These are phyloP conservation scores for Fusarium nelsonii DNA, from an alignment of 2,329 filamentous ascomycete genomes.

Conservation along the genomic window DNA sequence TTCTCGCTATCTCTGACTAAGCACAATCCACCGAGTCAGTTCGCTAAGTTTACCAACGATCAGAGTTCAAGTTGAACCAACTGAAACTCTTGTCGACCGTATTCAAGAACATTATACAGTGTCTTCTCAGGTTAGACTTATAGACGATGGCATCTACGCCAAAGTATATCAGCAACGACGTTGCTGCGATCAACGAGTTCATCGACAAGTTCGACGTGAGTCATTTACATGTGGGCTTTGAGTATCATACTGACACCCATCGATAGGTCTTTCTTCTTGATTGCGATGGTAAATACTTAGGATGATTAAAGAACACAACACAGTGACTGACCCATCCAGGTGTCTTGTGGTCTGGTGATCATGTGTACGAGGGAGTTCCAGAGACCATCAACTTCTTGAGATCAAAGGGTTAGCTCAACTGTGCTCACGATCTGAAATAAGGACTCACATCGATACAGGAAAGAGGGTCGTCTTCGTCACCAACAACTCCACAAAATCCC, in stretches of 20 bases:
- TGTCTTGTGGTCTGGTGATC: conserved; percentile 95
- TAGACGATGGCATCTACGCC: conserved; percentile 52
- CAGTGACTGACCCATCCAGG: conserved; percentile 64
- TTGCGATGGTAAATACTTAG: conserved; percentile 82
- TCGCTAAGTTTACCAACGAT: conserved; percentile 2
- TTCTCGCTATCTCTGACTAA: conserved; percentile 29
- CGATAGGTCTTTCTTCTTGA: conserved; percentile 90
- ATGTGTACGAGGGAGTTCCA: conserved; percentile 85
- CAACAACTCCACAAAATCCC: conserved; percentile 98
- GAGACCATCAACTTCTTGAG: conserved; percentile 88
- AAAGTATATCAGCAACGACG: conserved; percentile 84
- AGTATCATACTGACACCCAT: conserved; percentile 2
- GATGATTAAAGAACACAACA: not conserved
- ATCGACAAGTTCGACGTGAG: conserved; percentile 92
- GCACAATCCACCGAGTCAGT: conserved; percentile 22
- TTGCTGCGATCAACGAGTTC: conserved; percentile 81
- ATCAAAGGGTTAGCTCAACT: conserved; percentile 72
- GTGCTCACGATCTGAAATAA: conserved; percentile 1
- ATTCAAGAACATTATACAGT: not conserved
- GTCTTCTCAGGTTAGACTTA: not conserved
- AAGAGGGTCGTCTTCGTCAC: conserved; percentile 97
- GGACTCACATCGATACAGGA: conserved; percentile 62
- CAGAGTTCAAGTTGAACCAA: conserved; percentile 4
- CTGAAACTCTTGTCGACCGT: conserved; percentile 10
- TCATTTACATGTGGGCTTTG: conserved; percentile 44